These are phyloP conservation scores for Saccharomyces mikatae DNA, from an alignment of 805 yeast genomes.

Conservation along the genomic window DNA sequence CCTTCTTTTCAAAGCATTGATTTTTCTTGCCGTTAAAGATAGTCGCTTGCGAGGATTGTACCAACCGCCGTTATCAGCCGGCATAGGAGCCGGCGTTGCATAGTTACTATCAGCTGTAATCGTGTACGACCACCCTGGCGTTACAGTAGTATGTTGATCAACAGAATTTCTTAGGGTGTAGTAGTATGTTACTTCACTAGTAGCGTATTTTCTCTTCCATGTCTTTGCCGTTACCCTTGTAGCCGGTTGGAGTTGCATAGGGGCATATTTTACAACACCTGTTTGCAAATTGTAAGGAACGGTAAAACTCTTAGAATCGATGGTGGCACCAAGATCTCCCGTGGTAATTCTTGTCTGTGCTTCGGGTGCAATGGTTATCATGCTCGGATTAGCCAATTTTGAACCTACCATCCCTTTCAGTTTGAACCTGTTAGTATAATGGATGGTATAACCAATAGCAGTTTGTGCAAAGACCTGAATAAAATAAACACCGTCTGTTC, in stretches of 20 bases:
- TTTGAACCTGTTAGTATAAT: slow-evolving; percentile 57
- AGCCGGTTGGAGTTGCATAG: slow-evolving; percentile 87
- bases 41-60: slow-evolving; percentile 49
- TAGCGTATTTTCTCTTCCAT: slow-evolving; percentile 58
- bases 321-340: slow-evolving; percentile 7
- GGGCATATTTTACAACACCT: slow-evolving; percentile 71
- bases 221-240: slow-evolving; percentile 52
- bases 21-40: slow-evolving; percentile 17
- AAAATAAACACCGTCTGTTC: slow-evolving; percentile 58
- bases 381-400: slow-evolving; percentile 32
- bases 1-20: slow-evolving; percentile 1
- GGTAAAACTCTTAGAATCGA: slow-evolving; percentile 44
- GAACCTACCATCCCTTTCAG: slow-evolving; percentile 71
- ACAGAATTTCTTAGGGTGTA: slow-evolving; percentile 28
- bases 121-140: slow-evolving; percentile 77
- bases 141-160: slow-evolving; percentile 50
- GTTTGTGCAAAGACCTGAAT: slow-evolving; percentile 54
- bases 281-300: slow-evolving; percentile 70
- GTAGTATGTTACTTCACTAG: slow-evolving; percentile 55
- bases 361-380: slow-evolving; percentile 33
- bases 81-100: slow-evolving; percentile 63
- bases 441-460: slow-evolving; percentile 45
- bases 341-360: slow-evolving; percentile 21
- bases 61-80: slow-evolving; percentile 47
- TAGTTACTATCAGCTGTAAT: slow-evolving; percentile 51